A percentile compares a stretch with the other conserved stretches of the same genome.
phyloP scores from a whole-genome alignment of 2,329 filamentous ascomycete species.

The Apiospora rasikravindrae region DNA sequence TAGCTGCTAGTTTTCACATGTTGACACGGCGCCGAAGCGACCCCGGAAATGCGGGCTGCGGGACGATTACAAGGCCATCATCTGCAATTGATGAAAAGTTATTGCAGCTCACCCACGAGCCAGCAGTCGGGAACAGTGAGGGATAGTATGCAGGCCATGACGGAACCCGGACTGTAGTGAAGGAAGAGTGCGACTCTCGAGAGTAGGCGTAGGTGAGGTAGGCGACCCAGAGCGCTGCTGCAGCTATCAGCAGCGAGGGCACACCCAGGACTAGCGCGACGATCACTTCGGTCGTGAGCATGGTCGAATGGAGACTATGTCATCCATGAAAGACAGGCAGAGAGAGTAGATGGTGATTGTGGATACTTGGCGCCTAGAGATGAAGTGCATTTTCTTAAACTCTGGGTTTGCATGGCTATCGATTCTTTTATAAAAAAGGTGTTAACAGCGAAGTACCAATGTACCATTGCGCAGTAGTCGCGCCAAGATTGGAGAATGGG shows the following conservation, averaged over 20 bases:
- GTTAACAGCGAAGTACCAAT: too few relatives aligned
- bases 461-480: too few relatives aligned
- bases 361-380: background rate
- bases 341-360: background rate
- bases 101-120: background rate
- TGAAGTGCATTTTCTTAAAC: background rate
- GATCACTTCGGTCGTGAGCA: background rate
- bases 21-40: background rate
- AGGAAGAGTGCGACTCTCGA: background rate
- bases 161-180: background rate
- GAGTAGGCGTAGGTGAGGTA: background rate
- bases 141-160: background rate
- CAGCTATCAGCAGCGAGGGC: background rate
- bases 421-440: too few relatives aligned
- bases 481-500: too few relatives aligned
- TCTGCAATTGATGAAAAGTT: background rate
- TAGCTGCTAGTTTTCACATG: background rate
- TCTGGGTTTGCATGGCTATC: too few relatives aligned
- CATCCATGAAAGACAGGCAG: background rate
- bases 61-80: background rate
- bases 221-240: background rate
- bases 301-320: background rate
- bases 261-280: background rate
- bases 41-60: background rate
- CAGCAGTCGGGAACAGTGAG: background rate